Base-by-base conservation (phyloP, 2,329 filamentous ascomycete species). In the Penicillium paneum region DNA sequence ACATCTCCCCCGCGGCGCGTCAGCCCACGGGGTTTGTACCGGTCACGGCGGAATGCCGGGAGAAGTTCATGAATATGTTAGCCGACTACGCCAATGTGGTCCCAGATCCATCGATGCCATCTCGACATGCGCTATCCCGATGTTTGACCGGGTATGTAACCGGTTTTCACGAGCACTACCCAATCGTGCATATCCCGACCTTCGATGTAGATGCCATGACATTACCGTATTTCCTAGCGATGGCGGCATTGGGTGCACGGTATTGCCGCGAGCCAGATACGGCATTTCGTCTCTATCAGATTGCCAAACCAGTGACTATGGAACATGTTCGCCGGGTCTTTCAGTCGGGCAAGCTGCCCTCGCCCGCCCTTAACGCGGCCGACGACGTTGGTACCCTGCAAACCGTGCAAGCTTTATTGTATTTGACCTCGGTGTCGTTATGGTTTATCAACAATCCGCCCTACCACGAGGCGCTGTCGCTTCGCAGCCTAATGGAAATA, bases 261-360 rank as follows among this genome's bases (percentile, higher is more conserved):
- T 71, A 71, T 36, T 69, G 67, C 39, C 63, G 68, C 1, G 69
- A 71, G 43, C 68, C 67, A 12, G 68, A 70, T 7, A 69, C 68
- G 1, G 70, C 68, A 38, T 60, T 68, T 55, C 63, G 54, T n/a
- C 58, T 71, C 3, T 71, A 68, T 32, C 65, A 65, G 17, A 61
- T 70, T 13, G 68, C 68, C 28, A 70, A 68, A 43, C 62, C 66
- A 1, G 63, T 71, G 12, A 70, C 66, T 3, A 47, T 71, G 21
- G 69, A 71, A 29, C 66, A 70, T 50, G 61, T 68, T 3, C 68
- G 67, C 1, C 54, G 67, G 26, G 61, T 66, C 8, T 64, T 67
- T 12, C 66, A 68, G 24, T 68, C 64, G 24, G 55, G 64, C 2
- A 54, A 45, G 21, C 29, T 51, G 42, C 46, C 48, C n/a, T 26